Evolutionary conservation across 129 eudicot genomes (phyloP).

Genomic region (Flaveria bidentis): DNA sequence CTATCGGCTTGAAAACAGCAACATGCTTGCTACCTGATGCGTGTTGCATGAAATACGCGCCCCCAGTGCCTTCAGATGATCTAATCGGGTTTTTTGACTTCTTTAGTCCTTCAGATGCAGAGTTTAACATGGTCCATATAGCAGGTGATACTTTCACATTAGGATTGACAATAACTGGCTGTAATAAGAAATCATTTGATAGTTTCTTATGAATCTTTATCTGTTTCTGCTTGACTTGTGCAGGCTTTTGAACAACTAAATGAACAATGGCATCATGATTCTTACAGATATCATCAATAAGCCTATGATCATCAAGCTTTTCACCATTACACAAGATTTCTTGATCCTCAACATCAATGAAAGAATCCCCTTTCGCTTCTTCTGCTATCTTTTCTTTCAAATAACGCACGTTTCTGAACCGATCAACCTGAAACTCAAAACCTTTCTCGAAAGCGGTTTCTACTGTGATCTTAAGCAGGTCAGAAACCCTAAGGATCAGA

Average conservation of each 20-base stretch:
- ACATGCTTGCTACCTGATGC: conserved; percentile 46
- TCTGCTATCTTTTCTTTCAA: conserved; percentile 54
- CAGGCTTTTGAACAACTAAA: too few species aligned
- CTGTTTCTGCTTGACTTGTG: too few species aligned
- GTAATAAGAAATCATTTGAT: conserved; percentile 37
- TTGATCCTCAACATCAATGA: conserved; percentile 45
- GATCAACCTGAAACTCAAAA: conserved; percentile 53
- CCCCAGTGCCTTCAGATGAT: conserved; percentile 69
- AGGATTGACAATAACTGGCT: conserved; percentile 53
- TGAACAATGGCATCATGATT: too few species aligned
- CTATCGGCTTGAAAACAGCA: conserved; percentile 57
- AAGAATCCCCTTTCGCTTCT: conserved; percentile 50
- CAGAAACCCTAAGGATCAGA: conserved; percentile 56
- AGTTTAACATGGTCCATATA: conserved; percentile 40
- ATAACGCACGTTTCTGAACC: conserved; percentile 47
- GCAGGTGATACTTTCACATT: conserved; percentile 30
- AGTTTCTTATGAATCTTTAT: conserved; percentile 16
- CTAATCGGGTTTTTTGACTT: conserved; percentile 46
- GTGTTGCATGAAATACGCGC: conserved; percentile 62
- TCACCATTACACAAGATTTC: conserved; percentile 58
- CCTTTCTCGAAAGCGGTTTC: conserved; percentile 53
- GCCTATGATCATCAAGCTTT: conserved; percentile 64
- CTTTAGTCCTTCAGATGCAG: conserved; percentile 45
- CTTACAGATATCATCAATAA: conserved; percentile 50
- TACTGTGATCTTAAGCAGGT: conserved; percentile 56